A percentile compares a stretch with the other conserved stretches of the same genome.
Evolutionary conservation across 768 basidiomycete genomes (phyloP).

Genomic region (Lactarius hengduanensis): DNA sequence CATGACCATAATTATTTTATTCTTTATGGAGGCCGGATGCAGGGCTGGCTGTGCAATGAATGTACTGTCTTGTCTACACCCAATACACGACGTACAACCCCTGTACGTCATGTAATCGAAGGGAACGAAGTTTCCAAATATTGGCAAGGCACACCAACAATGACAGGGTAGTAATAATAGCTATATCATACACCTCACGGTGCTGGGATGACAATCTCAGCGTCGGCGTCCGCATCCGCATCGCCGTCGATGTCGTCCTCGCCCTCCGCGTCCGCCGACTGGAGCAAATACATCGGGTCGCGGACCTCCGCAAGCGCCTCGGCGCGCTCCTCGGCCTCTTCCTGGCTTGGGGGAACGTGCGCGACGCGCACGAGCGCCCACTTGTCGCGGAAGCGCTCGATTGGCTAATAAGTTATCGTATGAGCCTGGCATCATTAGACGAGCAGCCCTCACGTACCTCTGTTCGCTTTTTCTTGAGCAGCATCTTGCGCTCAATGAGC

Average conservation of each 20-base stretch:
- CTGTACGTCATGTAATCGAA: slow-evolving; percentile 16
- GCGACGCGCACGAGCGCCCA: slow-evolving; percentile 78
- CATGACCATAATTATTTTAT: slow-evolving; percentile 30
- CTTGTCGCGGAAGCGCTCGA: slow-evolving; percentile 74
- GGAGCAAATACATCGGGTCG: slow-evolving; percentile 60
- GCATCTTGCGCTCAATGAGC: slow-evolving; percentile 85
- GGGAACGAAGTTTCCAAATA: slow-evolving; percentile 3
- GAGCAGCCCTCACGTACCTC: slow-evolving; percentile 50
- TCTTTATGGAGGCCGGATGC: background rate
- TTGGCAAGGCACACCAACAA: background rate
- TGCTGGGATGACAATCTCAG: slow-evolving; percentile 10
- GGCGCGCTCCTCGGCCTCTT: slow-evolving; percentile 76
- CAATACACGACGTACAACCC: slow-evolving; percentile 9
- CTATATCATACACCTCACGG: background rate
- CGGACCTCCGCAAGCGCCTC: slow-evolving; percentile 74
- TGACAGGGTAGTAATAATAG: slow-evolving; percentile 2
- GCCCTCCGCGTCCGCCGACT: slow-evolving; percentile 43
- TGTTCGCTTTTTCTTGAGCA: slow-evolving; percentile 78
- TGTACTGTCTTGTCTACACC: slow-evolving; percentile 23
- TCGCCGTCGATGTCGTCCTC: slow-evolving; percentile 67
- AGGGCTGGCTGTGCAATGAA: background rate
- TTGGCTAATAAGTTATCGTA: slow-evolving; percentile 42
- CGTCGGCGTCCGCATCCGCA: slow-evolving; percentile 32
- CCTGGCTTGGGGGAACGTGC: slow-evolving; percentile 67
- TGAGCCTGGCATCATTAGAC: background rate